A percentile compares a stretch with the other conserved stretches of the same genome.
phyloP scores from a whole-genome alignment of 495 filamentous ascomycete species.

The Neurospora africana region DNA sequence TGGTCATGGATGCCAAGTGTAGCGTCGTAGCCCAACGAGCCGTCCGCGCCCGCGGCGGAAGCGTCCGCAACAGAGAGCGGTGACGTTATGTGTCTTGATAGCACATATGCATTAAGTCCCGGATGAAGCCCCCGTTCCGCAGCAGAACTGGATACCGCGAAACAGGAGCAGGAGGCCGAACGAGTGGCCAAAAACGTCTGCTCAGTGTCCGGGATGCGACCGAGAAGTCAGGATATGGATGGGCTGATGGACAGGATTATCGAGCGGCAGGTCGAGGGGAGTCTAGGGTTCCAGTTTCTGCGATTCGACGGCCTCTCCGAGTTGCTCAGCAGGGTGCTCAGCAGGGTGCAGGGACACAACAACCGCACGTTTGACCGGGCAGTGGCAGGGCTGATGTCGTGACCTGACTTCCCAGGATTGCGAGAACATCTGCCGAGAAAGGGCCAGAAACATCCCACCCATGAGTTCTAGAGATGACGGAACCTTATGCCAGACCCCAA shows the following conservation, averaged over 20 bases:
- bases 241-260: not conserved
- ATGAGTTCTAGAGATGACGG: not conserved
- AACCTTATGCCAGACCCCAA: not conserved
- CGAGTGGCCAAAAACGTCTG: not conserved
- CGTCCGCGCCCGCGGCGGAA: not conserved
- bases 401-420: not conserved
- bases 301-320: not conserved
- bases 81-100: not conserved
- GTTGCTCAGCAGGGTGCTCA: not conserved
- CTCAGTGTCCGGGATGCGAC: not conserved
- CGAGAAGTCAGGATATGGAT: not conserved
- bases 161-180: not conserved
- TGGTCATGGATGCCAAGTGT: not conserved
- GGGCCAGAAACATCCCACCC: not conserved
- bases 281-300: not conserved
- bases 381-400: not conserved
- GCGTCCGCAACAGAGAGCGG: not conserved
- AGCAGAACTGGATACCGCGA: not conserved
- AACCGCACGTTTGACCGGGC: not conserved
- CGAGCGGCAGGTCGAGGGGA: not conserved
- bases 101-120: not conserved
- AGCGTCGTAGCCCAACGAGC: not conserved
- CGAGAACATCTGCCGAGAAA: not conserved
- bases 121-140: not conserved
- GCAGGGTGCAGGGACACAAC: not conserved